phyloP scores from a whole-genome alignment of 805 yeast species.

The Clavispora asparagi region DNA sequence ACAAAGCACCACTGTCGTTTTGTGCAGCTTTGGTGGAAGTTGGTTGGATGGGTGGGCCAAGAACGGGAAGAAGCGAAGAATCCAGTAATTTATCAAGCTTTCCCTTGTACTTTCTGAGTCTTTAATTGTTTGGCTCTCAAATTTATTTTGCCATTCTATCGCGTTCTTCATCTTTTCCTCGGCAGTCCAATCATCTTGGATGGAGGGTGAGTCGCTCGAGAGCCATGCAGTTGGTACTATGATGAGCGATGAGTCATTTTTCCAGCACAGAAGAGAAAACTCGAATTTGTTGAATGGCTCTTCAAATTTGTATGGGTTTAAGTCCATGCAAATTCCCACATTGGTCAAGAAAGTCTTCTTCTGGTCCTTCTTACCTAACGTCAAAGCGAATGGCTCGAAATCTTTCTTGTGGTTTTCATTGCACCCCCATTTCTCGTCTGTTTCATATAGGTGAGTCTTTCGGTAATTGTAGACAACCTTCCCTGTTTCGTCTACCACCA shows the following conservation, averaged over 20 bases:
- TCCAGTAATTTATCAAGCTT: slow-evolving; percentile 61
- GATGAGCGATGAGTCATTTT: slow-evolving; percentile 48
- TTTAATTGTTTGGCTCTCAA: slow-evolving; percentile 1
- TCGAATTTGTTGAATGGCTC: slow-evolving; percentile 77
- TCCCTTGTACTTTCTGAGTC: slow-evolving; percentile 7
- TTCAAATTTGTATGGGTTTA: slow-evolving; percentile 78
- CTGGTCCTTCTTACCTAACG: slow-evolving; percentile 17
- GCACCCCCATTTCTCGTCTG: slow-evolving; percentile 82
- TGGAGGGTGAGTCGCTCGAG: slow-evolving; percentile 43
- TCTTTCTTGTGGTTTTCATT: slow-evolving; percentile 54
- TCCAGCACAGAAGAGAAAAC: slow-evolving; percentile 51
- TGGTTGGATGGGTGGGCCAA: slow-evolving; percentile 32
- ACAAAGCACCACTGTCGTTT: slow-evolving; percentile 45
- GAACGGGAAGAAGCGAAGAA: slow-evolving; percentile 62
- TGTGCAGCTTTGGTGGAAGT: slow-evolving; percentile 17
- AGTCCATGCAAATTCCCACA: slow-evolving; percentile 91
- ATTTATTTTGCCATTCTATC: not conserved
- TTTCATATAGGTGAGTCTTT: slow-evolving; percentile 69
- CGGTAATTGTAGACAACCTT: slow-evolving; percentile 59
- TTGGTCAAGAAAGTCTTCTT: slow-evolving; percentile 29
- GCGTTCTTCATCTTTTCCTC: not conserved
- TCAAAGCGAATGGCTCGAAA: slow-evolving; percentile 48
- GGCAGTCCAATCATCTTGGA: slow-evolving; percentile 11
- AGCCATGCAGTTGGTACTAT: slow-evolving; percentile 90
- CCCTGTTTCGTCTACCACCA: slow-evolving; percentile 58